phyloP scores from a whole-genome alignment of 164 flowering plant species.

The Hamamelis virginiana region DNA sequence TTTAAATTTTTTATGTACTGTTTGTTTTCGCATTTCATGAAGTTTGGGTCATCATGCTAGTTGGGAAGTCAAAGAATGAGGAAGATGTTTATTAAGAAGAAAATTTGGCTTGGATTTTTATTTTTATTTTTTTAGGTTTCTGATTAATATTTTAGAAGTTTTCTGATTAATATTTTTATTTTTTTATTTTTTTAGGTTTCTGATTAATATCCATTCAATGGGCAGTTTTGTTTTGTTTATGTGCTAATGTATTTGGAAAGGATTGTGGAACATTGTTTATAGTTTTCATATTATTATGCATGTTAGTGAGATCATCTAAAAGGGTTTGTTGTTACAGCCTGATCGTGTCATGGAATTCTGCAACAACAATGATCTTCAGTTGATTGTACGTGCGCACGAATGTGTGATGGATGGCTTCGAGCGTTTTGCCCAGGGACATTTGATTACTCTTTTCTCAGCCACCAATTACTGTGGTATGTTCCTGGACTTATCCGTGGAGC shows the following conservation, averaged over 20 bases:
- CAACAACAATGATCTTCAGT: conserved; percentile 96
- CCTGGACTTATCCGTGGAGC: neutral
- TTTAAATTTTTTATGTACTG: neutral
- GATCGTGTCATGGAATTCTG: conserved; percentile 99
- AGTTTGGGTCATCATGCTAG: too few relatives aligned
- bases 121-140: too few relatives aligned
- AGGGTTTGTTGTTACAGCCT: conserved; percentile 62
- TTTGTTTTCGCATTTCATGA: neutral
- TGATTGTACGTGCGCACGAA: conserved; percentile 98
- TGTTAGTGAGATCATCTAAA: neutral
- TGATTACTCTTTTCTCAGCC: conserved; percentile 97
- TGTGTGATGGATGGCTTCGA: conserved; percentile 99
- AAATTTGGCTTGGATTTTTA: too few relatives aligned
- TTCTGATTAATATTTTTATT: too few relatives aligned
- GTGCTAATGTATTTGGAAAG: too few relatives aligned
- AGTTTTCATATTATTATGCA: too few relatives aligned
- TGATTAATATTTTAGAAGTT: too few relatives aligned
- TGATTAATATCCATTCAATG: conserved; percentile 1
- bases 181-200: too few relatives aligned
- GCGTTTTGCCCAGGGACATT: conserved; percentile 98
- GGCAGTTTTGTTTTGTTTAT: neutral
- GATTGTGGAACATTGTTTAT: too few relatives aligned
- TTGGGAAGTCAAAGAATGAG: too few relatives aligned
- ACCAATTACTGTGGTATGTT: conserved; percentile 95
- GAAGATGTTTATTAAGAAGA: too few relatives aligned